phyloP scores from a whole-genome alignment of 306 rosid genomes.

The Purshia tridentata region DNA sequence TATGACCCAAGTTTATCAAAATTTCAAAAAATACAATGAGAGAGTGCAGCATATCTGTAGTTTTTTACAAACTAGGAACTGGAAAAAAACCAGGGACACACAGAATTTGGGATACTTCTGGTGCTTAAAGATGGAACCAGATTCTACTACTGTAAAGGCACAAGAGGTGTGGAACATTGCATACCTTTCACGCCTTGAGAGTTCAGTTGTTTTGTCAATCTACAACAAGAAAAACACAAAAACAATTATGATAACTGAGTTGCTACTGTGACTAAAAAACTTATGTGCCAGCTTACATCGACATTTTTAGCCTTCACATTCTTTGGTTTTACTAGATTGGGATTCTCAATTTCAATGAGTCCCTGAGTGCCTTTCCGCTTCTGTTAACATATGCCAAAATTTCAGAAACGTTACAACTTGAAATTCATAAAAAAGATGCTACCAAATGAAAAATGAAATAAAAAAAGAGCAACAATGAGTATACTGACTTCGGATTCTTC shows the following conservation, averaged over 20 bases:
- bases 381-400: conserved; percentile 38
- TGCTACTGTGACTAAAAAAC: neutral
- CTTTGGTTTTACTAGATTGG: conserved; percentile 82
- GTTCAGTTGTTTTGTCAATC: conserved; percentile 83
- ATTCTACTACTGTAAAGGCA: neutral
- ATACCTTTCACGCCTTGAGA: conserved; percentile 98
- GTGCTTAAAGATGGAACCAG: conserved; percentile 1
- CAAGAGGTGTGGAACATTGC: neutral
- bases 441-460: neutral
- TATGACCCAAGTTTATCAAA: too few species aligned
- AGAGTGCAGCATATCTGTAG: too few species aligned
- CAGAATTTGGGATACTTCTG: neutral
- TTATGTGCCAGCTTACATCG: conserved; percentile 57
- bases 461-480: neutral
- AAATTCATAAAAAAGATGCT: conserved; percentile 12
- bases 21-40: too few species aligned
- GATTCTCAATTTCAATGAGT: conserved; percentile 88
- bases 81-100: neutral
- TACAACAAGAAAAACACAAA: conserved; percentile 30
- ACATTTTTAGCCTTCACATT: conserved; percentile 69
- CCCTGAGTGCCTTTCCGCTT: conserved; percentile 88
- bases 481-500: conserved; percentile 51
- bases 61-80: neutral
- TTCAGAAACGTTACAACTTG: conserved; percentile 11
- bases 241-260: neutral